These are phyloP conservation scores for Liriodendron chinense DNA, from an alignment of 164 flowering plant genomes.

Conservation along the genomic window DNA sequence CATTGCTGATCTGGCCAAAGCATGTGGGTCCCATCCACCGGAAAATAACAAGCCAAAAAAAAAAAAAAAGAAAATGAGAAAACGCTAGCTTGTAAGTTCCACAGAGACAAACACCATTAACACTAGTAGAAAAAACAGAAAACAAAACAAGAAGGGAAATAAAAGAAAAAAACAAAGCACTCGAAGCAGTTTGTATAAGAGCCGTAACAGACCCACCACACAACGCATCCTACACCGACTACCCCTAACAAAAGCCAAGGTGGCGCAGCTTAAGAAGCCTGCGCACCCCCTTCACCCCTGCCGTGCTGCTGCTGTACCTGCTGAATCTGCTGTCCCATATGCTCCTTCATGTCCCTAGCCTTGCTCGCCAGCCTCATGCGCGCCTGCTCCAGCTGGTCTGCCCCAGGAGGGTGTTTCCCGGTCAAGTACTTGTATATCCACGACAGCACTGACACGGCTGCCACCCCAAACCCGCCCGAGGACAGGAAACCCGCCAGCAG, in stretches of 20 bases:
- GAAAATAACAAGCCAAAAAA: too few species aligned
- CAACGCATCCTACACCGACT: neutral
- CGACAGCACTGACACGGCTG: slow-evolving; percentile 40
- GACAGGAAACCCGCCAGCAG: slow-evolving; percentile 34
- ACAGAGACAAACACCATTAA: neutral
- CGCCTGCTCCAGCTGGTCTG: slow-evolving; percentile 41
- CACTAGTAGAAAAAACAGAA: neutral
- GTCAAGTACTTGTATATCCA: slow-evolving; percentile 39
- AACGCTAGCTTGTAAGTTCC: too few species aligned
- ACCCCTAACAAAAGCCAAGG: neutral
- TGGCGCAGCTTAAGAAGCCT: slow-evolving; percentile 5
- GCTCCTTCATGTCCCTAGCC: slow-evolving; percentile 49
- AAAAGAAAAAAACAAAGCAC: neutral
- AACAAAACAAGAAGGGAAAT: neutral
- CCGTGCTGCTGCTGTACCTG: slow-evolving; percentile 11
- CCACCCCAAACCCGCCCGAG: slow-evolving; percentile 52
- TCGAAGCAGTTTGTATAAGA: neutral
- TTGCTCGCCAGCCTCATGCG: slow-evolving; percentile 32
- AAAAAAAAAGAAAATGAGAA: neutral
- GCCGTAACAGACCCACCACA: neutral
- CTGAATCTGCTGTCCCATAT: slow-evolving; percentile 36
- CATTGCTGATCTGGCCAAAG: too few species aligned
- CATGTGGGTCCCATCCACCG: too few species aligned
- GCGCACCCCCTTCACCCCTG: slow-evolving; percentile 9
- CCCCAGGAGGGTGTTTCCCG: slow-evolving; percentile 39